phyloP scores from a whole-genome alignment of 352 stramenopile genomes.

The Pythium aquatile region DNA sequence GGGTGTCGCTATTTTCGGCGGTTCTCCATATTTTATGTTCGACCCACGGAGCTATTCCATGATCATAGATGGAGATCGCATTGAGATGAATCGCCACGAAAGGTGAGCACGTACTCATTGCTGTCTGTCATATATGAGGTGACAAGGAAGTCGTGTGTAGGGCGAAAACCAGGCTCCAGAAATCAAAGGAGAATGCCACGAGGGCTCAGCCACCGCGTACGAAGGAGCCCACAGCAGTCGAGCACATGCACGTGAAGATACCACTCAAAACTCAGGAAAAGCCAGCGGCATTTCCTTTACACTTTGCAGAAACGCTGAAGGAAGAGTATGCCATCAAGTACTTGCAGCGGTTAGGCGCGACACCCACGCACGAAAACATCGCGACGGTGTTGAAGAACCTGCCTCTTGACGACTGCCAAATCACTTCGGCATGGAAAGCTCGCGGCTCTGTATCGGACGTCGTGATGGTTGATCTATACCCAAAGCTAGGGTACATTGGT shows the following conservation, averaged over 20 bases:
- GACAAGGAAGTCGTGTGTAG: not conserved
- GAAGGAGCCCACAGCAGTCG: constrained; percentile 38
- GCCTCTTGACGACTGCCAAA: constrained; percentile 58
- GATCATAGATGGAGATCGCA: not conserved
- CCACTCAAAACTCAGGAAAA: constrained; percentile 54
- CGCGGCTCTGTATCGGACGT: constrained; percentile 52
- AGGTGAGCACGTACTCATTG: constrained; percentile 10
- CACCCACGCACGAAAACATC: constrained; percentile 52
- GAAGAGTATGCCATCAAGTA: constrained; percentile 79
- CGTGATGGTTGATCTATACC: constrained; percentile 54
- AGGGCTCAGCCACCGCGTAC: constrained; percentile 17
- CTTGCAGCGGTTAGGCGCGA: constrained; percentile 54
- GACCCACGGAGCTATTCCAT: not conserved
- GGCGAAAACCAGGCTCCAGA: not conserved
- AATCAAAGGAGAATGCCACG: not conserved
- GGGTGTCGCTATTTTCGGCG: constrained; percentile 4
- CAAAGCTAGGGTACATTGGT: constrained; percentile 18
- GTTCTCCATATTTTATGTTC: constrained; percentile 12
- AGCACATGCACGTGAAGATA: constrained; percentile 51
- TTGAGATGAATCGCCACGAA: constrained; percentile 24
- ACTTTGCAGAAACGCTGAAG: constrained; percentile 45
- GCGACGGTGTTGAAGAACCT: constrained; percentile 59
- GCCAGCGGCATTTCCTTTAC: constrained; percentile 36
- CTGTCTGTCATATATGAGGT: not conserved
- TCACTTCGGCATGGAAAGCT: constrained; percentile 57